Conservation (phyloP, 2,329 filamentous ascomycete species). For the Sarocladium strictum region DNA sequence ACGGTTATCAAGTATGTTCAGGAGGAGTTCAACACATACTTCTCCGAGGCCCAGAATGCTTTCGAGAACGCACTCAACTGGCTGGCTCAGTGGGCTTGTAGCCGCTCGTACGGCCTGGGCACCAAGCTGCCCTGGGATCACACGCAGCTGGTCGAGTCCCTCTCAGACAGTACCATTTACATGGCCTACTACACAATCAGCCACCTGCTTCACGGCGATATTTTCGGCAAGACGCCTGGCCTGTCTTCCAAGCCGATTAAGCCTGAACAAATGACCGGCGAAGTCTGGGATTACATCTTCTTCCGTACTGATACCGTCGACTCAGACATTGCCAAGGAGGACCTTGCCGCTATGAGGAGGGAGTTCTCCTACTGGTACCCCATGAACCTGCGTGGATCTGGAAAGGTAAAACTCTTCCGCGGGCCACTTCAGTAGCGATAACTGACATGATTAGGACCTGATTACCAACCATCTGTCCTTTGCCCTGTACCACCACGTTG, state of each 20-base stretch:
- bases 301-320: constrained; percentile 65
- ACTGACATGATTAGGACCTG: constrained; percentile 48
- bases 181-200: constrained; percentile 71
- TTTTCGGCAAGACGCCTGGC: constrained; percentile 73
- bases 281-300: constrained; percentile 96
- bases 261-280: constrained; percentile 84
- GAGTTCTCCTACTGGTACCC: constrained; percentile 98
- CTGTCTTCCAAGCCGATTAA: constrained; percentile 52
- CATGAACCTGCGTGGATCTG: constrained; percentile 78
- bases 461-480: constrained; percentile 94
- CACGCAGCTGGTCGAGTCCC: constrained; percentile 83
- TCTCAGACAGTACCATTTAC: constrained; percentile 91
- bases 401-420: constrained; percentile 45
- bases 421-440: neutral
- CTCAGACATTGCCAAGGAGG: constrained; percentile 66
- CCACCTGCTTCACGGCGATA: constrained; percentile 70
- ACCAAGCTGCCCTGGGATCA: constrained; percentile 93
- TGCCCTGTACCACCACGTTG: constrained; percentile 89
- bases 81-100: constrained; percentile 95
- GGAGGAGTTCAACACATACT: constrained; percentile 72
- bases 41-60: constrained; percentile 66
- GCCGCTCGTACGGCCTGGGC: constrained; percentile 83
- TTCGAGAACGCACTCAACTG: constrained; percentile 85
- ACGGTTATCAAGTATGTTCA: constrained; percentile 32
- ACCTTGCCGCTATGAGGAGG: constrained; percentile 73